A percentile compares a stretch with the other conserved stretches of the same genome.
Conservation (phyloP, 352 stramenopile genomes). For the Pythium vanterpoolii region DNA sequence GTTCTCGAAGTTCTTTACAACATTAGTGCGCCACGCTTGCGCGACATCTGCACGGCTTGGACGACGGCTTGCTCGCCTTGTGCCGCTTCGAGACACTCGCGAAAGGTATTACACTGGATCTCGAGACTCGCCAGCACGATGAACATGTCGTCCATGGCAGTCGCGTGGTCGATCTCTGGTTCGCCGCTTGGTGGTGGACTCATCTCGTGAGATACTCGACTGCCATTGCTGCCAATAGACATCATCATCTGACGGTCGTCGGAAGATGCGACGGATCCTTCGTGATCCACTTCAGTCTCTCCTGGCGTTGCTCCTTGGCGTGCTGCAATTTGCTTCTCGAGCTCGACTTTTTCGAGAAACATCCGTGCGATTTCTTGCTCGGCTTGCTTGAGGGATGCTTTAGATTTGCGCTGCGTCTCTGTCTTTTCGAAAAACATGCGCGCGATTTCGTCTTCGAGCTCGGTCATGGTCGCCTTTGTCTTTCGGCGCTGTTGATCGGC, state of each 20-base stretch:
- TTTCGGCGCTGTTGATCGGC: conserved; percentile 36
- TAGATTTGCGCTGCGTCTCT: conserved; percentile 44
- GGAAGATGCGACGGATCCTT: background rate
- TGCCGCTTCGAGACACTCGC: conserved; percentile 39
- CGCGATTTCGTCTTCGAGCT: conserved; percentile 52
- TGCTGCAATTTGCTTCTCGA: conserved; percentile 32
- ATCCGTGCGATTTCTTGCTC: conserved; percentile 52
- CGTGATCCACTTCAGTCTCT: background rate
- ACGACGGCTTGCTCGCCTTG: conserved; percentile 39
- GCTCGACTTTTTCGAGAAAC: conserved; percentile 51
- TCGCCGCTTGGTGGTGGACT: background rate
- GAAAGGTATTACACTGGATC: conserved; percentile 61
- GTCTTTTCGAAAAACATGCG: conserved; percentile 53
- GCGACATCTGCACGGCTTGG: conserved; percentile 20
- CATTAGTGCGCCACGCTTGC: conserved; percentile 21
- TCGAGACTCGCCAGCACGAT: conserved; percentile 66
- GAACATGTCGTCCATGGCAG: conserved; percentile 45
- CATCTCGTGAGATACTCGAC: background rate
- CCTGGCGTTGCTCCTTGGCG: background rate
- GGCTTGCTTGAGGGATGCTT: conserved; percentile 49
- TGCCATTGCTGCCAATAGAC: background rate
- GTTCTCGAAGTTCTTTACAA: conserved; percentile 5
- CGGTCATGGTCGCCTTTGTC: conserved; percentile 33
- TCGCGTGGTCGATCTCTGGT: conserved; percentile 10
- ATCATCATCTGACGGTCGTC: background rate